Conservation (phyloP, 1,284 basidiomycete genomes). For the Spongiforma sp. region DNA sequence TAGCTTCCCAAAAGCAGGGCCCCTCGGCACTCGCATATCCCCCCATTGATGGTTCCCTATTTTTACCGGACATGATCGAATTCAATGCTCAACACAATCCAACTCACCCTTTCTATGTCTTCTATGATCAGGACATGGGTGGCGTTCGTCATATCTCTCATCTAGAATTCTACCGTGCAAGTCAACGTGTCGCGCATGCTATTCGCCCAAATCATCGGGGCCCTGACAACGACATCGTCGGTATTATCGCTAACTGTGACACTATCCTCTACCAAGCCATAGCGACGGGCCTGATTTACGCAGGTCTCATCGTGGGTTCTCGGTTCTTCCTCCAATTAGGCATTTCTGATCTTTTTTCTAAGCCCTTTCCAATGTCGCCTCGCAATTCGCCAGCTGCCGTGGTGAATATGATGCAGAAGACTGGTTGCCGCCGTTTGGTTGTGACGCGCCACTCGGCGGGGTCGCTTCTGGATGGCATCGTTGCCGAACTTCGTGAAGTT, state of each 20-base stretch:
- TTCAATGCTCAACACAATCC: conserved; percentile 29
- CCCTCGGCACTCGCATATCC: too few relatives aligned
- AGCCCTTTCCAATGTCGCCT: conserved; percentile 42
- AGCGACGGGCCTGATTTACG: conserved; percentile 34
- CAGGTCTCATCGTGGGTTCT: conserved; percentile 37
- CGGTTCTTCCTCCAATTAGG: background rate
- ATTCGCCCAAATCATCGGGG: conserved; percentile 27
- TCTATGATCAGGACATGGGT: conserved; percentile 12
- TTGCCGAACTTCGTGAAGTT: conserved; percentile 25
- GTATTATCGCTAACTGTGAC: conserved; percentile 36
- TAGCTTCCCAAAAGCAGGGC: too few relatives aligned
- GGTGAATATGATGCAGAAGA: conserved; percentile 37
- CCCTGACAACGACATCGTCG: conserved; percentile 28
- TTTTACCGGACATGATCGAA: conserved; percentile 27
- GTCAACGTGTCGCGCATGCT: conserved; percentile 35
- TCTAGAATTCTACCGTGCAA: conserved; percentile 38
- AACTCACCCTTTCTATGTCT: conserved; percentile 25
- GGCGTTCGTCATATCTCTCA: conserved; percentile 26
- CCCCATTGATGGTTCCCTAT: conserved; percentile 29
- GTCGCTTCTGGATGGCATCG: conserved; percentile 32
- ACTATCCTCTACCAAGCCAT: conserved; percentile 39
- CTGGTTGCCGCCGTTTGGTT: conserved; percentile 37
- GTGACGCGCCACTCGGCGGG: conserved; percentile 33
- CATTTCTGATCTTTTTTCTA: background rate
- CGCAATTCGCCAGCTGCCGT: conserved; percentile 43